Conservation (phyloP, 1,284 basidiomycete species). For the Thecaphora frezii region DNA sequence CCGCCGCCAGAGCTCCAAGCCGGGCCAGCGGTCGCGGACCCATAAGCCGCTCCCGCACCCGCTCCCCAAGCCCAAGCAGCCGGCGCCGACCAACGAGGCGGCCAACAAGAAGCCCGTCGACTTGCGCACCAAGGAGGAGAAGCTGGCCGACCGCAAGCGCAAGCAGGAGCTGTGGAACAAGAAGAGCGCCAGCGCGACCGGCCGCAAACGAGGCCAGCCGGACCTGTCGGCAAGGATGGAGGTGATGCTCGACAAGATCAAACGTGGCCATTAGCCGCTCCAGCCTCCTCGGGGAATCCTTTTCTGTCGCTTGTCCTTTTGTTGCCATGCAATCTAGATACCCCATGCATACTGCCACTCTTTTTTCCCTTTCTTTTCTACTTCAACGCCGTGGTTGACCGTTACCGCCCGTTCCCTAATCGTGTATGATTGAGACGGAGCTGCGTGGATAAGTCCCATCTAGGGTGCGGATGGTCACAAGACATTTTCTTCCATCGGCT, state of each 20-base stretch:
- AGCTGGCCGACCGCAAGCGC: constrained; percentile 37
- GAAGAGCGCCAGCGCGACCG: constrained; percentile 39
- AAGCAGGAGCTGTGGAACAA: constrained; percentile 51
- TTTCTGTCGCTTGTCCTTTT: too few species aligned
- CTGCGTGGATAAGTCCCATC: too few species aligned
- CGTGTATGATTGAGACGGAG: too few species aligned
- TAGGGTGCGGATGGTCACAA: too few species aligned
- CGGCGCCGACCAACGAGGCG: background rate
- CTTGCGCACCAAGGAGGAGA: constrained; percentile 38
- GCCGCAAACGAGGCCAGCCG: constrained; percentile 52
- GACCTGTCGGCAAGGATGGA: constrained; percentile 54
- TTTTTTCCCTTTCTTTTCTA: too few species aligned
- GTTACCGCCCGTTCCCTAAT: too few species aligned
- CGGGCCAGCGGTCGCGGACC: constrained; percentile 9
- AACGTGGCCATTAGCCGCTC: background rate
- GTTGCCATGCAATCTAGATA: too few species aligned
- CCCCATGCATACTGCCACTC: too few species aligned
- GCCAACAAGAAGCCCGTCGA: constrained; percentile 9
- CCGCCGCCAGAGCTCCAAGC: too few species aligned
- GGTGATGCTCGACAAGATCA: constrained; percentile 55
- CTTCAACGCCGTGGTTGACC: too few species aligned
- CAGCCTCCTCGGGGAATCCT: too few species aligned
- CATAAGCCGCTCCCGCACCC: constrained; percentile 33
- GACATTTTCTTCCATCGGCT: too few species aligned
- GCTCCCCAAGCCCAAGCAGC: constrained; percentile 7